phyloP scores from a whole-genome alignment of 129 eudicot genomes.

The Helichrysum umbraculigerum region DNA sequence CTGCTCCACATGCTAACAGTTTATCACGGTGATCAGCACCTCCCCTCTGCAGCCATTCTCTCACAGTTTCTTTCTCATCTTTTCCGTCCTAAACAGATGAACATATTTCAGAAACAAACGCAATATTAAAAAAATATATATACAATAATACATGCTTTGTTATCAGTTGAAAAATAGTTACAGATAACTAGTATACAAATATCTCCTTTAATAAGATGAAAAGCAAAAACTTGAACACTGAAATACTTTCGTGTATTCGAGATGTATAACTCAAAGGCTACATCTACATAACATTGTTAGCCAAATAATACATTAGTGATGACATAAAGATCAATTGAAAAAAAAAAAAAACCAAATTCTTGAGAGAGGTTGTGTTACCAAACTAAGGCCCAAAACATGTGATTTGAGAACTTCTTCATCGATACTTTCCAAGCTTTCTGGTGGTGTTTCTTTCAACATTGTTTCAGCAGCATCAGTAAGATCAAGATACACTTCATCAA shows the following conservation, averaged over 20 bases:
- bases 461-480: conserved; percentile 86
- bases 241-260: not conserved
- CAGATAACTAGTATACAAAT: not conserved
- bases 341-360: not conserved
- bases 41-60: conserved; percentile 54
- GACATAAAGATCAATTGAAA: not conserved
- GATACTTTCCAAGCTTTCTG: conserved; percentile 53
- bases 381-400: conserved; percentile 70
- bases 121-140: not conserved
- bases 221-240: not conserved
- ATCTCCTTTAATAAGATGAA: not conserved
- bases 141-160: not conserved
- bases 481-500: conserved; percentile 96
- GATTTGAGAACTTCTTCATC: conserved; percentile 81
- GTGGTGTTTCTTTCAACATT: conserved; percentile 76
- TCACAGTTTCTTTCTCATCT: conserved; percentile 59
- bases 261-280: not conserved
- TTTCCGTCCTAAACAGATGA: conserved; percentile 38
- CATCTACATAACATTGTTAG: not conserved
- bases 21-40: conserved; percentile 87
- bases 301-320: not conserved
- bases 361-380: conserved; percentile 38
- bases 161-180: not conserved
- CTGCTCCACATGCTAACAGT: conserved; percentile 88
- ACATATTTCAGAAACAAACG: not conserved